Conservation (phyloP, 768 basidiomycete genomes). For the Termitomyces sp. region DNA sequence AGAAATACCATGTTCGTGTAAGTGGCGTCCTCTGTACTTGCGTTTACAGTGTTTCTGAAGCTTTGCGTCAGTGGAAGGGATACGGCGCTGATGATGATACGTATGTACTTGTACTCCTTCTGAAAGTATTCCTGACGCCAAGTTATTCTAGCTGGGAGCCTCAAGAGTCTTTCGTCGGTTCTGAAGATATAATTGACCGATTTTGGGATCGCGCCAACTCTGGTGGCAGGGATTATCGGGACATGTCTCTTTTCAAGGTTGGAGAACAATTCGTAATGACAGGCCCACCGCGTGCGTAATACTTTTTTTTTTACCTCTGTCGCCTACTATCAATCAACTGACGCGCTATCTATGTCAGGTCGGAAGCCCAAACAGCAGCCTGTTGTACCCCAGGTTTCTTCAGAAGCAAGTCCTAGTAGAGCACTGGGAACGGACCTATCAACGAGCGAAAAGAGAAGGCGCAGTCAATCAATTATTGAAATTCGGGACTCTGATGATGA, state of each 20-base stretch:
- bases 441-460: slow-evolving; percentile 7
- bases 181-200: slow-evolving; percentile 49
- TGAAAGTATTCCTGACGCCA: not conserved
- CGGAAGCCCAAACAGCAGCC: slow-evolving; percentile 17
- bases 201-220: slow-evolving; percentile 51
- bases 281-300: slow-evolving; percentile 57
- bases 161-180: slow-evolving; percentile 50
- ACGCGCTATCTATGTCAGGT: slow-evolving; percentile 10
- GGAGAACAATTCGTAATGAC: slow-evolving; percentile 53
- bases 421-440: not conserved
- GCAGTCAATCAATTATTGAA: slow-evolving; percentile 6
- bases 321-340: not conserved
- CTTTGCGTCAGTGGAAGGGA: slow-evolving; percentile 53
- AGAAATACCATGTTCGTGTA: slow-evolving; percentile 63
- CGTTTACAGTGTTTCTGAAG: not conserved
- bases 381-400: not conserved
- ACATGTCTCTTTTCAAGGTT: slow-evolving; percentile 45
- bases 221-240: slow-evolving; percentile 44
- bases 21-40: slow-evolving; percentile 15
- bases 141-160: slow-evolving; percentile 62
- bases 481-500: slow-evolving; percentile 8
- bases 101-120: slow-evolving; percentile 31
- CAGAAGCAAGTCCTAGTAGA: slow-evolving; percentile 18
- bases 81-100: slow-evolving; percentile 52
- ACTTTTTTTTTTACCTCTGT: too few relatives aligned